These are phyloP conservation scores for Russula virescens DNA, from an alignment of 768 basidiomycete species.

Conservation along the genomic window DNA sequence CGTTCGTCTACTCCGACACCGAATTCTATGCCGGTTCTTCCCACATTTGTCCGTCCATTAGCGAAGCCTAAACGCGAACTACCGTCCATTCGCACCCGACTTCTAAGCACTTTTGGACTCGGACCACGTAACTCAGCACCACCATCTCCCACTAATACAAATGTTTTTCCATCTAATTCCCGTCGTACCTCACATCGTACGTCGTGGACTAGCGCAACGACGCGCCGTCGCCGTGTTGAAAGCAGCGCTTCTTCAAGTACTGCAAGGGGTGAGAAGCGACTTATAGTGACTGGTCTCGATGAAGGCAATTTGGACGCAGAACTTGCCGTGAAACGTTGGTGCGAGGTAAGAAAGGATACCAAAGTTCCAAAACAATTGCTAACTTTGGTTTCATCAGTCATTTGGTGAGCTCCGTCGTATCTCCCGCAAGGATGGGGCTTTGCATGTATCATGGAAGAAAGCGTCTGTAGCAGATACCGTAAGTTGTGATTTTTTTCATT, in stretches of 20 bases:
- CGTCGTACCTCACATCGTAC: constrained; percentile 14
- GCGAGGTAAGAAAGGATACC: constrained; percentile 18
- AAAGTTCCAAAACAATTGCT: not conserved
- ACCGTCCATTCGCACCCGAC: constrained; percentile 21
- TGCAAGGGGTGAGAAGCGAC: constrained; percentile 15
- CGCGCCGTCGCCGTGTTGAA: constrained; percentile 15
- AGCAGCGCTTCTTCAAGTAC: not conserved
- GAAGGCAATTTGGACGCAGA: constrained; percentile 20
- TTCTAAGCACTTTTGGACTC: constrained; percentile 23
- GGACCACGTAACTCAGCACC: constrained; percentile 15
- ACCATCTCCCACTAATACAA: constrained; percentile 6
- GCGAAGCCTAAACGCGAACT: constrained; percentile 12
- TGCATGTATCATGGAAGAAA: constrained; percentile 23
- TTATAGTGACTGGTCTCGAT: constrained; percentile 22
- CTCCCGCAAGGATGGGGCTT: constrained; percentile 18
- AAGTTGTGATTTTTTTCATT: constrained; percentile 2
- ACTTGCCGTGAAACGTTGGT: constrained; percentile 23
- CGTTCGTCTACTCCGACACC: constrained; percentile 17
- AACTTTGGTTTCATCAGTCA: constrained; percentile 3
- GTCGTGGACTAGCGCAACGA: constrained; percentile 17
- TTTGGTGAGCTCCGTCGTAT: constrained; percentile 24
- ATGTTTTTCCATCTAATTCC: not conserved
- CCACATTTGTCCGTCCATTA: not conserved
- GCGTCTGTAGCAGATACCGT: constrained; percentile 24
- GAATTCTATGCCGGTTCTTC: constrained; percentile 16